These are phyloP conservation scores for Erythrophleum fordii DNA, from an alignment of 306 rosid genomes.

Conservation along the genomic window DNA sequence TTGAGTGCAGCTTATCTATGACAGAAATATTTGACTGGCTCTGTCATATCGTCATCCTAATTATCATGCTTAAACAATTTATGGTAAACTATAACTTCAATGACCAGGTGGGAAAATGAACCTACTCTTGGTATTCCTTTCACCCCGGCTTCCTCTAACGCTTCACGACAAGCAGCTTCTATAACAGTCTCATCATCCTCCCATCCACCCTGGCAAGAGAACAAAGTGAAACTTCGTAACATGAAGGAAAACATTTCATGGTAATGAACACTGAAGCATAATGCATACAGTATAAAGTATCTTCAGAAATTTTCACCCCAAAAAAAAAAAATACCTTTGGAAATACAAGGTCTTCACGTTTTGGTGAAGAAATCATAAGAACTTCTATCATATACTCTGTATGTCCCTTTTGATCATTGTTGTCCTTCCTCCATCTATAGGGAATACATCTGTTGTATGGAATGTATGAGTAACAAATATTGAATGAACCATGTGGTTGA, in stretches of 20 bases:
- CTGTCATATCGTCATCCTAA: background rate
- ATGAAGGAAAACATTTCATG: conserved; percentile 10
- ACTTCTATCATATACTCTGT: conserved; percentile 62
- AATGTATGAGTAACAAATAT: background rate
- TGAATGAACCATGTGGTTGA: background rate
- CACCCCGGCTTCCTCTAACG: conserved; percentile 91
- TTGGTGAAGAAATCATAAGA: conserved; percentile 90
- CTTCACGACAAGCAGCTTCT: conserved; percentile 91
- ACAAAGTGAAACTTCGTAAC: conserved; percentile 23
- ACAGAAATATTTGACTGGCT: conserved; percentile 7
- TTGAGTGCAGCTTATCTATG: background rate
- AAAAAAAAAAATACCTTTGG: conserved; percentile 68
- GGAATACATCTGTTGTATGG: conserved; percentile 75
- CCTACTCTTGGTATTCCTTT: conserved; percentile 77
- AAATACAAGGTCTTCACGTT: conserved; percentile 79
- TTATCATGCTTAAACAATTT: background rate
- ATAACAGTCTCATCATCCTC: conserved; percentile 83
- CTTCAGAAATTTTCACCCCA: background rate
- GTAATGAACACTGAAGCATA: background rate
- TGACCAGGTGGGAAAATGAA: conserved; percentile 35
- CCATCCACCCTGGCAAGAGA: conserved; percentile 82
- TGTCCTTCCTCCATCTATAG: conserved; percentile 60
- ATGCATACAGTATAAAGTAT: background rate
- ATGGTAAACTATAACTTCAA: conserved; percentile 14
- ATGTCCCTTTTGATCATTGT: conserved; percentile 34